Evolutionary conservation across 768 basidiomycete species (phyloP), one percentile per base, ranked within the genome.

Genomic region (Russula vinacea): DNA sequence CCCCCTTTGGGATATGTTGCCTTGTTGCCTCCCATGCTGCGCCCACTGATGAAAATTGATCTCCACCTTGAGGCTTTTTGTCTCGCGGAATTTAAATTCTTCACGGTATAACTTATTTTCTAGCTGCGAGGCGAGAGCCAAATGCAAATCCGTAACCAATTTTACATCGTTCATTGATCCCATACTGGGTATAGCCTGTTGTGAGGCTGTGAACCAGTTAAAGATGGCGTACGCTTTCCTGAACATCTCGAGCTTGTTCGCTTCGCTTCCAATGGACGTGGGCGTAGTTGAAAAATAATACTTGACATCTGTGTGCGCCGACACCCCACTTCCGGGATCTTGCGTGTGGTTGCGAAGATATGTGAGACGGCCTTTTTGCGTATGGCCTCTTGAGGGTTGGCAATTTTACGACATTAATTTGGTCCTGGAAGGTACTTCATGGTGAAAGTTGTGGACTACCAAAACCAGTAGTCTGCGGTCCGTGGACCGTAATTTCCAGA

Each of bases 61-160:
- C 35, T 37, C 45, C 52, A 39, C 52, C 19, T 35, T 26, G 44
- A 59, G 37, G 57, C 52, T 24, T 64, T 58, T 53, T 58, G 53
- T 53, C 35, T 59, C 16, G 22, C 51, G 33, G 44, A 32, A 59
- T 56, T 60, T 33, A 10, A 45, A 47, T 24, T 54, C 44, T 37
- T 32, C n/a, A 24, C 6, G 17, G 4, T 47, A 22, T 33, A 32
- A 29, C 29, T 2, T 29, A 29, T 40, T 58, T 47, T 40, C 26
- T 42, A 42, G 55, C 9, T n/a, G 52, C 29, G 37, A 40, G 17
- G 24, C 44, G 11, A 47, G 52, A 54, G 4, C 11, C 3, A 19
- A 2, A 14, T n/a, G 44, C 19, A 32, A 33, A 47, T 37, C 56
- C 11, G 40, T 50, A 19, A 19, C 17, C 13, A 32, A 11, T 17